A percentile compares a stretch with the other conserved stretches of the same genome.
Conservation (phyloP, 768 basidiomycete genomes). For the Lactarius hengduanensis region DNA sequence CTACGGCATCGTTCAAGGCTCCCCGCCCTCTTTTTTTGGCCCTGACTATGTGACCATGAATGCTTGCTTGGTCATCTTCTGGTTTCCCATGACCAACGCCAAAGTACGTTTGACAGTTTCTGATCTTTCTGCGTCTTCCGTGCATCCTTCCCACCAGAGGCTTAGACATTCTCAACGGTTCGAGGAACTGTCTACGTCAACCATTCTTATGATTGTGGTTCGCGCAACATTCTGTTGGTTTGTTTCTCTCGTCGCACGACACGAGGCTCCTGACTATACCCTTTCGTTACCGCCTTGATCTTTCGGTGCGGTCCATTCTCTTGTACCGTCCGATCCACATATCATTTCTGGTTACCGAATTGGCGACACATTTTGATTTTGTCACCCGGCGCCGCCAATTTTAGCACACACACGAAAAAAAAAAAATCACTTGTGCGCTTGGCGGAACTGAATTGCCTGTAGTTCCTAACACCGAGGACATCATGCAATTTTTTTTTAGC, state of each 20-base stretch:
- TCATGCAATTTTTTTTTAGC: not conserved
- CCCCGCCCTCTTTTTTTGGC: not conserved
- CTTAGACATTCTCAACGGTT: not conserved
- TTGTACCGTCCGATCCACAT: not conserved
- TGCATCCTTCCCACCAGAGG: slow-evolving; percentile 7
- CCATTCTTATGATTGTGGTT: not conserved
- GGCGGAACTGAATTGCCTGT: not conserved
- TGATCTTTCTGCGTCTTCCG: not conserved
- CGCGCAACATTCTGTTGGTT: not conserved
- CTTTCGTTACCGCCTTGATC: not conserved
- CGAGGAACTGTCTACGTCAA: not conserved
- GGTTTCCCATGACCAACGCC: not conserved
- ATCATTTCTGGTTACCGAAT: not conserved
- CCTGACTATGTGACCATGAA: not conserved
- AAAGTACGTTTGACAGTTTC: not conserved
- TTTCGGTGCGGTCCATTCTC: not conserved
- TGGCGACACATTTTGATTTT: not conserved
- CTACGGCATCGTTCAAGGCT: not conserved
- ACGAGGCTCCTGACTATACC: not conserved
- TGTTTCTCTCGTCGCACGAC: not conserved
- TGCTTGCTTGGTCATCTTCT: not conserved
- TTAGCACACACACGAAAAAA: not conserved
- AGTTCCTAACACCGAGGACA: slow-evolving; percentile 16
- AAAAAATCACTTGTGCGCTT: not conserved
- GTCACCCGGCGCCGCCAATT: not conserved